Evolutionary conservation across 192 early-diverging fungal species (phyloP).

Genomic region (Backusella luteola): DNA sequence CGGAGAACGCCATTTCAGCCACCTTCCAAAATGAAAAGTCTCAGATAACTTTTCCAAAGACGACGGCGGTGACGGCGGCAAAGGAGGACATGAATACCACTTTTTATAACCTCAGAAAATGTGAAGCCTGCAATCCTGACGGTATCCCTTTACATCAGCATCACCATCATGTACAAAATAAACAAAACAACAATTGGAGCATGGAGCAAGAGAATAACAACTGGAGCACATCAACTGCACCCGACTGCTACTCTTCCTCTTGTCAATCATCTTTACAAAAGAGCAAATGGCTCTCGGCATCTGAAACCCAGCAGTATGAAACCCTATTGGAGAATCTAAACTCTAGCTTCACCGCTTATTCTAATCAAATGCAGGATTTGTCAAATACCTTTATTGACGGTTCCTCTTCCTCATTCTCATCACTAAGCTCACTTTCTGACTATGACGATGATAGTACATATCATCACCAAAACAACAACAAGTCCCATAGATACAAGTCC

Average conservation of each 20-base stretch:
- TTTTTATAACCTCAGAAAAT: constrained; percentile 3
- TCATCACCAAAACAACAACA: neutral
- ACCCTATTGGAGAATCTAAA: neutral
- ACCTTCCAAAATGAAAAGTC: neutral
- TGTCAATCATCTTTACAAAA: neutral
- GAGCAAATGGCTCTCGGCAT: neutral
- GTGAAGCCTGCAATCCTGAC: constrained; percentile 2
- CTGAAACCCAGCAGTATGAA: neutral
- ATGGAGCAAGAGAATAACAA: neutral
- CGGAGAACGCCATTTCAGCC: neutral
- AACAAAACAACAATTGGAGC: constrained; percentile 2
- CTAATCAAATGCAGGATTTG: neutral
- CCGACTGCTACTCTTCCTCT: neutral
- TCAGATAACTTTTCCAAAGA: neutral
- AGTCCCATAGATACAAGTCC: neutral
- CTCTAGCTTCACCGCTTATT: neutral
- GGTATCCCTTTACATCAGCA: constrained; percentile 2
- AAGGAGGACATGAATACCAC: neutral
- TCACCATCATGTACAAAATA: neutral
- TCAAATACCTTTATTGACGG: neutral
- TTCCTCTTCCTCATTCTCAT: neutral
- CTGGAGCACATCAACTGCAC: neutral
- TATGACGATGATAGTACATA: neutral
- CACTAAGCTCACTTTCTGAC: neutral
- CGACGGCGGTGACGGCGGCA: no score